Evolutionary conservation across 148 eudicot species (phyloP).

Genomic region (Diospyros lotus): DNA sequence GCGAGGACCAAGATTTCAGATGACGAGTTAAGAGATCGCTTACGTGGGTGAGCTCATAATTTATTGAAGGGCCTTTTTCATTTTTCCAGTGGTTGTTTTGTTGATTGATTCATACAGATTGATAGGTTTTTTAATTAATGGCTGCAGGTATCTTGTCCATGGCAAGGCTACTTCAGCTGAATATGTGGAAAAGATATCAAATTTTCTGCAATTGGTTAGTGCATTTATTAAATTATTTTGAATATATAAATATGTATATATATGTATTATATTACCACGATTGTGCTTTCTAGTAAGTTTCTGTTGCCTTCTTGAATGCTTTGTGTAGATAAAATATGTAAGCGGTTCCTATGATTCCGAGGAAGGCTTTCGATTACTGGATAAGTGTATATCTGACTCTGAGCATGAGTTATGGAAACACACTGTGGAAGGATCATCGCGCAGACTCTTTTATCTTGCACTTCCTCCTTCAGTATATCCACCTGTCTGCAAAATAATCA

Average conservation of each 20-base stretch:
- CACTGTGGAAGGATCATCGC: constrained; percentile 38
- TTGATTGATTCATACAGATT: neutral
- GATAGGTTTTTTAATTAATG: neutral
- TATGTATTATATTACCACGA: no score
- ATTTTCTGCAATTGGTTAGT: constrained; percentile 60
- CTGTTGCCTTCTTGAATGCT: neutral
- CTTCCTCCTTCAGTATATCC: constrained; percentile 95
- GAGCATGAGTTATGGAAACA: constrained; percentile 41
- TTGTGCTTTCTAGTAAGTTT: neutral
- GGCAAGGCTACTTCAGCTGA: constrained; percentile 31
- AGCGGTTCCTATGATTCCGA: constrained; percentile 68
- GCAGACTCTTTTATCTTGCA: constrained; percentile 83
- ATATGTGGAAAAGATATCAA: constrained; percentile 34
- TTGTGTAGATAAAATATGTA: constrained; percentile 64
- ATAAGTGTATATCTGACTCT: constrained; percentile 52
- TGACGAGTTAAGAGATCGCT: constrained; percentile 53
- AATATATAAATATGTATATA: no score
- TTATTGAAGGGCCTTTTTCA: no score
- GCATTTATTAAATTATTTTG: neutral
- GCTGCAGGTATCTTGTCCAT: constrained; percentile 46
- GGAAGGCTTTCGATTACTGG: constrained; percentile 60
- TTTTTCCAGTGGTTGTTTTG: no score
- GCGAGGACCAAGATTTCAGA: constrained; percentile 74
- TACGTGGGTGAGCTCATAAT: constrained; percentile 47
- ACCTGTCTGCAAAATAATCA: constrained; percentile 79